phyloP scores from a whole-genome alignment of 768 basidiomycete genomes.

The Lactarius vividus region DNA sequence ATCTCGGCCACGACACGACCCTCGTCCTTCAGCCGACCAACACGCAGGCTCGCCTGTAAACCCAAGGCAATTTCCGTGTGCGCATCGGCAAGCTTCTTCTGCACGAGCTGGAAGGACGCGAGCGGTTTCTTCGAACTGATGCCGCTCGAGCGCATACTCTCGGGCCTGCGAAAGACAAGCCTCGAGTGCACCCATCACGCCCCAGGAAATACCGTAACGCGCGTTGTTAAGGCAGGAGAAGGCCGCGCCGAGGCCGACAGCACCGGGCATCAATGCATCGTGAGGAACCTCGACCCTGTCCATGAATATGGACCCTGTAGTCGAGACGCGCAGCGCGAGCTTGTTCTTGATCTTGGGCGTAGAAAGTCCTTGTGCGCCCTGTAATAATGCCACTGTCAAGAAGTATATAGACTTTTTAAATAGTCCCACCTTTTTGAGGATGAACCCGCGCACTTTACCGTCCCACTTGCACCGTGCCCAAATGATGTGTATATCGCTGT shows the following conservation, averaged over 20 bases:
- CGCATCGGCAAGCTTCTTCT: slow-evolving; percentile 96
- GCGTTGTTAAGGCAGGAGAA: slow-evolving; percentile 94
- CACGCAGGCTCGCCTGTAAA: slow-evolving; percentile 67
- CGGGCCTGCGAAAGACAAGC: slow-evolving; percentile 80
- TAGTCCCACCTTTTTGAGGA: slow-evolving; percentile 75
- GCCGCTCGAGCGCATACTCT: slow-evolving; percentile 82
- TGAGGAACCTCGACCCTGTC: slow-evolving; percentile 79
- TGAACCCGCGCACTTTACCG: slow-evolving; percentile 81
- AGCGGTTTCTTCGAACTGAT: slow-evolving; percentile 88
- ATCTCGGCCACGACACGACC: slow-evolving; percentile 80
- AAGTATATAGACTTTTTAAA: not conserved
- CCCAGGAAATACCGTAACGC: slow-evolving; percentile 88
- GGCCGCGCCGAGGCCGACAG: slow-evolving; percentile 74
- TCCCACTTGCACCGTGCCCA: slow-evolving; percentile 98
- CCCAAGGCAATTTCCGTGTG: slow-evolving; percentile 83
- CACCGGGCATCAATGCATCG: slow-evolving; percentile 73
- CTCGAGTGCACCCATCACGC: slow-evolving; percentile 93
- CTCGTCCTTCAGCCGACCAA: slow-evolving; percentile 81
- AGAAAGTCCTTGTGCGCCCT: slow-evolving; percentile 80
- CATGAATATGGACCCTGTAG: slow-evolving; percentile 89
- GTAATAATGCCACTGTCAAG: not conserved
- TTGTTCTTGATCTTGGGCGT: slow-evolving; percentile 93
- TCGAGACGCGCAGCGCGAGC: slow-evolving; percentile 79
- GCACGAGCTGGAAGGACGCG: slow-evolving; percentile 94
- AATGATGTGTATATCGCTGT: slow-evolving; percentile 82